Evolutionary conservation across 352 stramenopile species (phyloP).

Genomic region (Thalassiosira hispida): DNA sequence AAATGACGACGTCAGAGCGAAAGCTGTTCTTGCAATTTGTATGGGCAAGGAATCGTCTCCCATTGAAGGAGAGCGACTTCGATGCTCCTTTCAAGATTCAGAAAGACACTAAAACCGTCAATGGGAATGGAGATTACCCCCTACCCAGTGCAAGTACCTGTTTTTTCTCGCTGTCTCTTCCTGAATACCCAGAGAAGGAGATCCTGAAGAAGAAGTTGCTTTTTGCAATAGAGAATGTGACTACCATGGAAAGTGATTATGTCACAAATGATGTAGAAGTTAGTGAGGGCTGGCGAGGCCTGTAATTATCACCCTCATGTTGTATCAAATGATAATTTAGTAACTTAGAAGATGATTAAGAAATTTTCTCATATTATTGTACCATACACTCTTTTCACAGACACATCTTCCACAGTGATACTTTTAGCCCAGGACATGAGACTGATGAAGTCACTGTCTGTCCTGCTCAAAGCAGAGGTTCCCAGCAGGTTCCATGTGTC

Average conservation of each 20-base stretch:
- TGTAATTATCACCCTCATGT: constrained; percentile 52
- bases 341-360: too few relatives aligned
- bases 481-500: too few relatives aligned
- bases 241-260: constrained; percentile 87
- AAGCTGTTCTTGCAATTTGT: constrained; percentile 98
- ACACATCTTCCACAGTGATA: too few relatives aligned
- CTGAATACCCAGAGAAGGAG: constrained; percentile 89
- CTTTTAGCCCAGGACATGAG: too few relatives aligned
- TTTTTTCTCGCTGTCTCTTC: constrained; percentile 97
- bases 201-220: constrained; percentile 81
- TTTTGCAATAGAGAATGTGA: constrained; percentile 86
- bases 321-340: too few relatives aligned
- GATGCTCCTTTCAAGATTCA: constrained; percentile 89
- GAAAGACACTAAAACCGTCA: constrained; percentile 68
- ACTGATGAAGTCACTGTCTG: too few relatives aligned
- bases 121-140: constrained; percentile 85
- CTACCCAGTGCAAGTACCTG: constrained; percentile 98
- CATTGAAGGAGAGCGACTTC: constrained; percentile 96
- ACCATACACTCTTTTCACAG: too few relatives aligned
- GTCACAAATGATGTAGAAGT: constrained; percentile 86
- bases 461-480: too few relatives aligned
- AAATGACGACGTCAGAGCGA: constrained; percentile 94
- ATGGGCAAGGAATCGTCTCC: constrained; percentile 95
- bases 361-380: too few relatives aligned
- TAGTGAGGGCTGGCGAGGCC: constrained; percentile 76